A percentile compares a stretch with the other conserved stretches of the same genome.
phyloP scores from a whole-genome alignment of 2,329 filamentous ascomycete genomes.

The Xylariaceae sp. region DNA sequence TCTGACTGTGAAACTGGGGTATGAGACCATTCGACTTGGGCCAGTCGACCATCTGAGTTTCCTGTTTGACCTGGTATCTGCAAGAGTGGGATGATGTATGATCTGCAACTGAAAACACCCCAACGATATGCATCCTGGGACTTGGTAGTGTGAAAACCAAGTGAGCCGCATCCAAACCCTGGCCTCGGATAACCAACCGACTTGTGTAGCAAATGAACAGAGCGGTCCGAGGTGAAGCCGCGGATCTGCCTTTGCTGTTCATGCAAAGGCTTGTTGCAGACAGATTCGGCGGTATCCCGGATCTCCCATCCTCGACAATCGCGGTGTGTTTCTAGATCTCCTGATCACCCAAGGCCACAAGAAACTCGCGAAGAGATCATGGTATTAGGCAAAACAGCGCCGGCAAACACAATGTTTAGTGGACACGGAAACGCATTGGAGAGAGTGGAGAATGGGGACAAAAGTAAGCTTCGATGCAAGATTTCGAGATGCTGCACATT shows the following conservation, averaged over 20 bases:
- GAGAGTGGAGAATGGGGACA: neutral
- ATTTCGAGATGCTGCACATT: neutral
- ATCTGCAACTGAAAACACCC: constrained; percentile 31
- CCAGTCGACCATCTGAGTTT: constrained; percentile 21
- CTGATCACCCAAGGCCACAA: constrained; percentile 11
- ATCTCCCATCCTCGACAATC: neutral
- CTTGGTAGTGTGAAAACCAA: constrained; percentile 7
- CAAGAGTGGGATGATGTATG: constrained; percentile 24
- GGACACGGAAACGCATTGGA: constrained; percentile 3
- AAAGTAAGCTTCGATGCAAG: neutral
- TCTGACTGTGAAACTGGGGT: constrained; percentile 18
- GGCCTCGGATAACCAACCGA: constrained; percentile 11
- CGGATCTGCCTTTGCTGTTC: constrained; percentile 7
- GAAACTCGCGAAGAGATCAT: constrained; percentile 5
- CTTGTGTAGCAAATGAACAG: constrained; percentile 5
- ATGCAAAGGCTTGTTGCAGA: constrained; percentile 4
- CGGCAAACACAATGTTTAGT: constrained; percentile 12
- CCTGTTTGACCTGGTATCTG: constrained; percentile 23
- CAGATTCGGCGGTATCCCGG: constrained; percentile 1
- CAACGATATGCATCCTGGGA: constrained; percentile 20
- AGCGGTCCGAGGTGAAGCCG: neutral
- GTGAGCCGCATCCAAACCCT: constrained; percentile 21
- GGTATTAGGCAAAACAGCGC: constrained; percentile 12
- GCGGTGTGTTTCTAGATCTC: constrained; percentile 19
- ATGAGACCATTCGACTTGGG: constrained; percentile 15